Conservation (phyloP, 2,329 filamentous ascomycete species). For the Mariannaea elegans region DNA sequence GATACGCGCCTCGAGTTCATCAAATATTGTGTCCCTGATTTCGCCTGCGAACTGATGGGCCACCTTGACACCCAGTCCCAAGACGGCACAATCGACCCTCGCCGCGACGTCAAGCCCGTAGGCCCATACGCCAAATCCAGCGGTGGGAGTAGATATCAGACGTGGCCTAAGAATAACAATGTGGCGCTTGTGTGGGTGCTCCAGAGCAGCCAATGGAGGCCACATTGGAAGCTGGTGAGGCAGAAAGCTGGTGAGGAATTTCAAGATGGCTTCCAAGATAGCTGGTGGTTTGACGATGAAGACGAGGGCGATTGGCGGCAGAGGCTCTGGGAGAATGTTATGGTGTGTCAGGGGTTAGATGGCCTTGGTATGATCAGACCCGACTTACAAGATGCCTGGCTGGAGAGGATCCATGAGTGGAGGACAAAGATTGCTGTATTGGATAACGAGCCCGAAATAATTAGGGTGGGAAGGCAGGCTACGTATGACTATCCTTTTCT, state of each 20-base stretch:
- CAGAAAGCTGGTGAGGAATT: constrained; percentile 7
- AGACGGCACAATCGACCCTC: constrained; percentile 9
- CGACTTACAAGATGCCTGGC: constrained; percentile 7
- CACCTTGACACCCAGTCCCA: neutral
- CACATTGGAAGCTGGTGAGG: constrained; percentile 3
- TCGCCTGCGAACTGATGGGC: constrained; percentile 11
- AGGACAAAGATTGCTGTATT: constrained; percentile 12
- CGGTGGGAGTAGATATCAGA: neutral
- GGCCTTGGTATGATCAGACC: constrained; percentile 15
- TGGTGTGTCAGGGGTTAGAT: constrained; percentile 19
- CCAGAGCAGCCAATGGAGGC: constrained; percentile 15
- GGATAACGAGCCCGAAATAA: neutral
- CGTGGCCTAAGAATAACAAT: constrained; percentile 1
- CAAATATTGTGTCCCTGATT: constrained; percentile 20
- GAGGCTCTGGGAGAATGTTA: constrained; percentile 17
- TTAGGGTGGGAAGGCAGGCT: constrained; percentile 11
- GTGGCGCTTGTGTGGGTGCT: constrained; percentile 16
- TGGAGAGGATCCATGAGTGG: constrained; percentile 6
- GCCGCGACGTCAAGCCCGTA: constrained; percentile 8
- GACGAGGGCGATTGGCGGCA: constrained; percentile 10
- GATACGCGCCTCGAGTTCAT: constrained; percentile 19
- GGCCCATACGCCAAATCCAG: constrained; percentile 6
- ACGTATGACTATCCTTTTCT: constrained; percentile 18
- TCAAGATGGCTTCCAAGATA: constrained; percentile 6
- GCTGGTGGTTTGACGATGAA: constrained; percentile 4